Evolutionary conservation across 139 green algal species (phyloP), one percentile per base, ranked within the genome.

Genomic region (Chlorella sp.): DNA sequence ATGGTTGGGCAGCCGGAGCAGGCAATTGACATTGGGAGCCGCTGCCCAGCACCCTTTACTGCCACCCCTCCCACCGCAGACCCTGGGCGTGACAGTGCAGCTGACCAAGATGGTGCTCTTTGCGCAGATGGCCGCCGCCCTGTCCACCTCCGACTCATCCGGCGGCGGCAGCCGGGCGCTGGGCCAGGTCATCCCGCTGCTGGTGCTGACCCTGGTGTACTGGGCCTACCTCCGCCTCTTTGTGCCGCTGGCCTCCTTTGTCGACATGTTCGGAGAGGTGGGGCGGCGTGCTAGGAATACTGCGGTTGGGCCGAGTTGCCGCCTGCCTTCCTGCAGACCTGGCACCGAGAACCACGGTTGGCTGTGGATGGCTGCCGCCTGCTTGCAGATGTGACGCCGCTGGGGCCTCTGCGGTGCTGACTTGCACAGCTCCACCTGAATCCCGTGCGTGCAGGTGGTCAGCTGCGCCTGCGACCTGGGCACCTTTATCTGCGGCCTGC

Each of bases 211-310:
- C 23, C 18, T 82, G 32, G 5, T 60, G 0, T 82, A 82, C 75
- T 82, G 75, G 75, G 56, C 56, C 3, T 82, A 82, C 75, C 15
- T 82, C 21, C 75, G 75, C 75, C 36, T 82, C 56, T 82, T 82
- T 60, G 75, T 82, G 75, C 75, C 75, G 34, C 63, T 82, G 6
- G 57, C 75, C 34, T 60, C 57, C 6, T 38, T 60, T 16, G 75
- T 20, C 7, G 75, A 82, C 75, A 65, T 70, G 34, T 26, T 28
- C 4, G 36, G 30, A 26, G 75, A 82, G 75, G 75, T 82, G 56
- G 36, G 26, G 51, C 15, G 44, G 7, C 9, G 44, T 51, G 44
- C 44, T 51, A 51, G 7, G 44, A 16, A 9, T 51, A 9, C 44
- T 51, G 44, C 9, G 44, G 44, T 51, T n/a, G n/a, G n/a, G n/a